Evolutionary conservation across 805 yeast genomes (phyloP).

Genomic region (Tetrapisispora arboricola): DNA sequence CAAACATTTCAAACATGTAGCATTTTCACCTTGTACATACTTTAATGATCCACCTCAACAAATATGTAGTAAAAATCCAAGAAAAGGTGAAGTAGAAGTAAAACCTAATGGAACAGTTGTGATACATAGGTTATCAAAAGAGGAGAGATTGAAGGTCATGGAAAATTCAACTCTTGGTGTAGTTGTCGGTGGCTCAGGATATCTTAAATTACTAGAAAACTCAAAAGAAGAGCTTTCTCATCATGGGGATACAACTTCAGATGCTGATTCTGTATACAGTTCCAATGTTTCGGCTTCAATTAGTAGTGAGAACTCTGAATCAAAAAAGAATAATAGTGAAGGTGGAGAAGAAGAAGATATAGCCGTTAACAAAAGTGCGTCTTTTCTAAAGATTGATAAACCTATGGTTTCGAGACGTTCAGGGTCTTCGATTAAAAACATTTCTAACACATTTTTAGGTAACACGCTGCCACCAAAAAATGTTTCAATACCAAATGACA

Average conservation of each 20-base stretch:
- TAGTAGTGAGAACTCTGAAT: neutral
- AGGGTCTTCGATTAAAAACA: slow-evolving; percentile 13
- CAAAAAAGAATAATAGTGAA: slow-evolving; percentile 16
- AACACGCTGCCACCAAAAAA: slow-evolving; percentile 25
- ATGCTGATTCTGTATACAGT: slow-evolving; percentile 3
- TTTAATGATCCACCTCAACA: slow-evolving; percentile 84
- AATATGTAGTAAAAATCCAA: slow-evolving; percentile 69
- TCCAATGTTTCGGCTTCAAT: neutral
- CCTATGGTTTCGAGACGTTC: slow-evolving; percentile 35
- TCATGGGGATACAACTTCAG: neutral
- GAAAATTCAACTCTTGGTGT: slow-evolving; percentile 50
- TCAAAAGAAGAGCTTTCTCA: slow-evolving; percentile 1
- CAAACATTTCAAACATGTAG: slow-evolving; percentile 48
- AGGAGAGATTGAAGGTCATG: slow-evolving; percentile 39
- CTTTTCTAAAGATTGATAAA: slow-evolving; percentile 34
- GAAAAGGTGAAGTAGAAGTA: slow-evolving; percentile 72
- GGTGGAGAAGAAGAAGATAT: slow-evolving; percentile 36
- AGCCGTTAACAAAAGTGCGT: slow-evolving; percentile 24
- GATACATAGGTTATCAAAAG: slow-evolving; percentile 46
- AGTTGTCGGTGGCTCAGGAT: slow-evolving; percentile 73
- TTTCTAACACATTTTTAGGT: slow-evolving; percentile 10
- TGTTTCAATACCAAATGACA: slow-evolving; percentile 42
- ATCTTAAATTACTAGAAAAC: slow-evolving; percentile 26
- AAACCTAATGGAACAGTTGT: slow-evolving; percentile 42
- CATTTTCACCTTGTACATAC: slow-evolving; percentile 69